Percentiles rank a stretch among this genome's conserved stretches.
Evolutionary conservation across 371 early-diverging fungal genomes (phyloP).

Genomic region (Mortierella sp.): DNA sequence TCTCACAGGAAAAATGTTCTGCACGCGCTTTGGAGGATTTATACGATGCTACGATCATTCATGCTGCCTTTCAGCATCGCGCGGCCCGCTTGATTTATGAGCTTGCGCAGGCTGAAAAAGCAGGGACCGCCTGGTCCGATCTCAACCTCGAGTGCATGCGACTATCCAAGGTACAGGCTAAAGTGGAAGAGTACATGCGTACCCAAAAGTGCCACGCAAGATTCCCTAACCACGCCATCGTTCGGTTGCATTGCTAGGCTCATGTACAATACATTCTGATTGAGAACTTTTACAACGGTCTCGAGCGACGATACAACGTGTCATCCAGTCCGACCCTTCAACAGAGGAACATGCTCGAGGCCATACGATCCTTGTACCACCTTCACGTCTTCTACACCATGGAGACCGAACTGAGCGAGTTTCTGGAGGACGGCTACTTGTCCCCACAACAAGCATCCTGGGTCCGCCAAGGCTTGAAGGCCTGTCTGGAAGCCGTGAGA

Average conservation of each 20-base stretch:
- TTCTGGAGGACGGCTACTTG: constrained; percentile 67
- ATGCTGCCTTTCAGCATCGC: constrained; percentile 73
- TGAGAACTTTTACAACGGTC: constrained; percentile 43
- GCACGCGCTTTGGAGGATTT: constrained; percentile 59
- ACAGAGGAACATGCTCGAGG: constrained; percentile 24
- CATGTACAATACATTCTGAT: constrained; percentile 54
- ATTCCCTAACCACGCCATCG: background rate
- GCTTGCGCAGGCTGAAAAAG: constrained; percentile 52
- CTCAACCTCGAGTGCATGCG: constrained; percentile 59
- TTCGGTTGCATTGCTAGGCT: constrained; percentile 17
- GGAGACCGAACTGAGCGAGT: constrained; percentile 72
- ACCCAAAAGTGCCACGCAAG: no score
- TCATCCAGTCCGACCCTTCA: background rate
- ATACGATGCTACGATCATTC: constrained; percentile 61
- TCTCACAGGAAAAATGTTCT: constrained; percentile 52
- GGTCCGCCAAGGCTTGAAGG: constrained; percentile 59
- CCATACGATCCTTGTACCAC: constrained; percentile 34
- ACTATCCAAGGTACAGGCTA: constrained; percentile 39
- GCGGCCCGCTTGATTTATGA: constrained; percentile 65
- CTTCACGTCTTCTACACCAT: constrained; percentile 62
- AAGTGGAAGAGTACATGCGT: no score
- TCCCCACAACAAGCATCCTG: constrained; percentile 60
- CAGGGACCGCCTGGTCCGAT: constrained; percentile 50
- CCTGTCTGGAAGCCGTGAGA: constrained; percentile 64
- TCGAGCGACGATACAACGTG: constrained; percentile 38